Base-by-base conservation (phyloP, 2,329 filamentous ascomycete genomes). In the Curvularia lunata region DNA sequence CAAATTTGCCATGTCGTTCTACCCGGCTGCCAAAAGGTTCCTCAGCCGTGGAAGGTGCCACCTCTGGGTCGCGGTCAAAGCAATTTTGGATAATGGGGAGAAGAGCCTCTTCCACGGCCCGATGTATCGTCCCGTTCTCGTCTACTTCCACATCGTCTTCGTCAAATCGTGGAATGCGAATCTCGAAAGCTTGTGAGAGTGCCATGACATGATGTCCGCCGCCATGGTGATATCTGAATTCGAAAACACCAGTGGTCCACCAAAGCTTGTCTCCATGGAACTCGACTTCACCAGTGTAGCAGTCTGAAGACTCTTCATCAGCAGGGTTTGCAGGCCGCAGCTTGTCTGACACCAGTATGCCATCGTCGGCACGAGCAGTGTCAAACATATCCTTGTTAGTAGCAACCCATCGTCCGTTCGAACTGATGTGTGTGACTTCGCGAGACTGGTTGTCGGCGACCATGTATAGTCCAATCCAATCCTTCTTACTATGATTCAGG, bases 381-480 rank as follows among this genome's bases (percentile, higher is more conserved):
- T 96, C 92, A 72, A 91, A 97, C 54, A 86, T 84, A 19, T 90
- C 90, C 3, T 85, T 82, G 59, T 88, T 91, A 0, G 91, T 93
- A 0, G 93, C 90, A 32, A 92, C 83, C 95, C 95, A 99, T 56
- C 95, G 88, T 37, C 94, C 93, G 54, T 94, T 87, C 1, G 92
- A 96, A 4, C 91, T 87, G 9, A 97, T 86, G 51, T 91, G 88
- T 2, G 95, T 97, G 13, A 89, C 81, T 38, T 97, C 91, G 40
- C 94, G 87, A 7, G 91, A 95, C 6, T 88, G 86, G 72, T 97
- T 99, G 77, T 98, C 94, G 3, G 92, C 92, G 2, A 99, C 92
- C 86, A 93, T 92, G 81, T 98, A 99, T 5, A 99, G 83, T 4
- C 94, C 94, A 52, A 99, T 88, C 95, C 95, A 99, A 76, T 99